A percentile compares a stretch with the other conserved stretches of the same genome.
phyloP scores from a whole-genome alignment of 225 moss, liverwort and hornwort genomes.

The Polytrichum formosum region DNA sequence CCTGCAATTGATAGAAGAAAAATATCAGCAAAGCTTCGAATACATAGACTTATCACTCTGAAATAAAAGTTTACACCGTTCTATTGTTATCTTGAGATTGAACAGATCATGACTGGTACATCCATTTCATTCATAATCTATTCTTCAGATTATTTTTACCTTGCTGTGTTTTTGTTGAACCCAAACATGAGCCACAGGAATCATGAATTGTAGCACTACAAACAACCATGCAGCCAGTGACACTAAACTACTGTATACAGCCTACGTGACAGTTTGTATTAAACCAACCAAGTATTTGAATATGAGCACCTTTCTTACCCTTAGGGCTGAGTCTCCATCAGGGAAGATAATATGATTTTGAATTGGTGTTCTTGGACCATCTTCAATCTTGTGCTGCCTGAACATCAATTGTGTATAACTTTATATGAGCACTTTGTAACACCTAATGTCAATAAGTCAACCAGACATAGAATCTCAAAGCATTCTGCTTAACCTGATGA shows the following conservation, averaged over 20 bases:
- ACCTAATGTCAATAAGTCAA: neutral
- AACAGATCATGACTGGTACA: neutral
- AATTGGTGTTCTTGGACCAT: neutral
- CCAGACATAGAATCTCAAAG: neutral
- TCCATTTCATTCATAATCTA: neutral
- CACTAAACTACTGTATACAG: neutral
- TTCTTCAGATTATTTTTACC: neutral
- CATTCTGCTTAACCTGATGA: neutral
- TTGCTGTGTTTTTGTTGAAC: neutral
- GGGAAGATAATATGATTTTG: conserved; percentile 7
- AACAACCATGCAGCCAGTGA: neutral
- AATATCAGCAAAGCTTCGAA: neutral
- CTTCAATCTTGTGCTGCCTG: conserved; percentile 7
- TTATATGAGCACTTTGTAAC: neutral
- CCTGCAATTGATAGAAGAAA: neutral
- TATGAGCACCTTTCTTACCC: neutral
- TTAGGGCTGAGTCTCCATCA: neutral
- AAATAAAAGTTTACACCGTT: neutral
- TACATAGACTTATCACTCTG: neutral
- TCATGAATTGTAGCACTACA: neutral
- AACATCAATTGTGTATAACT: neutral
- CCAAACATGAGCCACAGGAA: neutral
- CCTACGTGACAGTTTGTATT: neutral
- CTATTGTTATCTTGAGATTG: neutral
- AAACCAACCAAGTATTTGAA: no score